Percentiles rank a stretch among this genome's conserved stretches.
Evolutionary conservation across 805 yeast genomes (phyloP).

Genomic region (Cyberlindnera sargentensis): DNA sequence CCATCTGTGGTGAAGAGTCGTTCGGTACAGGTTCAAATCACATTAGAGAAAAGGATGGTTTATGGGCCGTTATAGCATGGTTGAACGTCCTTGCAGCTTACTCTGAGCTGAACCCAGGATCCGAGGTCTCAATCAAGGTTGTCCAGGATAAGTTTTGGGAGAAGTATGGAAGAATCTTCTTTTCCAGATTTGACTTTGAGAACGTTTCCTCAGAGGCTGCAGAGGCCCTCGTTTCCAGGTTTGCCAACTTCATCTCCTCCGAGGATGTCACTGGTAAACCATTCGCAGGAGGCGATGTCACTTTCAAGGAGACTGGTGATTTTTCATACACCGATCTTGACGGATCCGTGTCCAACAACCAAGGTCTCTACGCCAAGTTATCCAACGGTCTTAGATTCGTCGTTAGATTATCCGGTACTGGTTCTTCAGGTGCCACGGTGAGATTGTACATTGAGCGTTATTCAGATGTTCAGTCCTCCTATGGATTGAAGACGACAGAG

Average conservation of each 20-base stretch:
- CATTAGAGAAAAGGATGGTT: constrained; percentile 94
- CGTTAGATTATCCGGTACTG: constrained; percentile 92
- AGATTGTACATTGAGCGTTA: constrained; percentile 87
- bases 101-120: constrained; percentile 48
- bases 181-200: constrained; percentile 93
- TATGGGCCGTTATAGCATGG: constrained; percentile 98
- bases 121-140: constrained; percentile 59
- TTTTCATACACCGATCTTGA: constrained; percentile 91
- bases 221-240: constrained; percentile 48
- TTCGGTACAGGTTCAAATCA: constrained; percentile 98
- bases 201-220: constrained; percentile 76
- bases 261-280: constrained; percentile 40
- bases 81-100: constrained; percentile 87
- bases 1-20: constrained; percentile 97
- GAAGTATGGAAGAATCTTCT: constrained; percentile 93
- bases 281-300: constrained; percentile 36
- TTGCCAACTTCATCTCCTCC: constrained; percentile 33
- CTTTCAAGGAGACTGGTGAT: constrained; percentile 73
- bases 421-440: constrained; percentile 96
- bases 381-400: constrained; percentile 79
- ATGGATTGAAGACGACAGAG: constrained; percentile 50
- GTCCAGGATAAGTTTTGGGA: constrained; percentile 86
- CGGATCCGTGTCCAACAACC: constrained; percentile 81
- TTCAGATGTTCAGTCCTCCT: constrained; percentile 48
- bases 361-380: constrained; percentile 82